phyloP scores from a whole-genome alignment of 208 protist genomes.

The Ichthyophonus hoferi region DNA sequence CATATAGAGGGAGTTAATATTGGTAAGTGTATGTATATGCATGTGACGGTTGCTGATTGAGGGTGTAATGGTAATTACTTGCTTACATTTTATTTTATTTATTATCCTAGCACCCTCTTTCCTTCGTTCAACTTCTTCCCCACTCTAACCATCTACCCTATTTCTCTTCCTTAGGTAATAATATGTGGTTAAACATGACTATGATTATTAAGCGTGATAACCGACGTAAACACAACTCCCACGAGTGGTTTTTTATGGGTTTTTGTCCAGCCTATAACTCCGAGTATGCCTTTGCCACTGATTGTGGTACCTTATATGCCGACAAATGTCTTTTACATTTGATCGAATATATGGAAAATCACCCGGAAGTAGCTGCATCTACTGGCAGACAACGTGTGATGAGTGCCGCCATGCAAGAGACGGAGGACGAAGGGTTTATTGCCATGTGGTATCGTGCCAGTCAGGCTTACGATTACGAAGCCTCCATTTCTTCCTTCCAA shows the following conservation, averaged over 20 bases:
- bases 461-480: slow-evolving; percentile 42
- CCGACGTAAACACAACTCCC: slow-evolving; percentile 36
- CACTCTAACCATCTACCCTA: too few species aligned
- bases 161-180: too few species aligned
- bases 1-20: neutral
- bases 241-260: slow-evolving; percentile 40
- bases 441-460: slow-evolving; percentile 23
- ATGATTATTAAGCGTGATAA: slow-evolving; percentile 38
- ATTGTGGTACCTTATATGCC: slow-evolving; percentile 38
- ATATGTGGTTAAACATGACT: neutral
- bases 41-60: neutral
- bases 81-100: too few species aligned
- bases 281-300: slow-evolving; percentile 37
- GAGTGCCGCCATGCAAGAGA: neutral
- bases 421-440: neutral
- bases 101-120: too few species aligned
- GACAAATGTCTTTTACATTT: slow-evolving; percentile 20
- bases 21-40: neutral
- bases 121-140: too few species aligned
- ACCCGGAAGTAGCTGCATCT: neutral
- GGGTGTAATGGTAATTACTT: too few species aligned
- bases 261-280: slow-evolving; percentile 11
- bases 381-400: slow-evolving; percentile 45
- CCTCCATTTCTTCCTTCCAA: slow-evolving; percentile 27
- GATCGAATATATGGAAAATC: slow-evolving; percentile 15